phyloP scores from a whole-genome alignment of 495 filamentous ascomycete species.

The Cladorrhinum samala region DNA sequence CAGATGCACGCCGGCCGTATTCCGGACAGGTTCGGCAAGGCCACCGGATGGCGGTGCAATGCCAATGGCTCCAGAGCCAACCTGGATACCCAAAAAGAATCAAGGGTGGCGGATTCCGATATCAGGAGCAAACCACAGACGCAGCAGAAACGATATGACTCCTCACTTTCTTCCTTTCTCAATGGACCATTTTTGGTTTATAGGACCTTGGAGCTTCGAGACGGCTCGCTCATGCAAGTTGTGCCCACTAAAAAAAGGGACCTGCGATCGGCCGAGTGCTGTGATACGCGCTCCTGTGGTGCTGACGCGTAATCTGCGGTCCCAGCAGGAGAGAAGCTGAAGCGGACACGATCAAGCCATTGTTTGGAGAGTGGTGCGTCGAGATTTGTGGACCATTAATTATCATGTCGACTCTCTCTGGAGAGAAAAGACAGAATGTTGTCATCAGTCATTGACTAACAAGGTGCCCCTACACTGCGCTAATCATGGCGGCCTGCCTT shows the following conservation, averaged over 20 bases:
- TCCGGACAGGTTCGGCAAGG: constrained; percentile 5
- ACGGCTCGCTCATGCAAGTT: constrained; percentile 1
- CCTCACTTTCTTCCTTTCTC: not conserved
- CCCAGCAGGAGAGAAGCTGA: not conserved
- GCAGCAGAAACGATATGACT: not conserved
- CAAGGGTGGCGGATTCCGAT: not conserved
- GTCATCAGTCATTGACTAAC: not conserved
- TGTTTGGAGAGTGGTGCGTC: no score
- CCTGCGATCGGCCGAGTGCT: constrained; percentile 2
- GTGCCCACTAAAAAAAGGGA: not conserved
- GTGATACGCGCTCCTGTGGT: constrained; percentile 7
- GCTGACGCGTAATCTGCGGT: constrained; percentile 5
- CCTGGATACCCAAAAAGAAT: constrained; percentile 21
- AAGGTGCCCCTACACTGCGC: no score
- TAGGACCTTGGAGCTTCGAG: not conserved
- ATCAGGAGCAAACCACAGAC: not conserved
- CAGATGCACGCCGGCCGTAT: constrained; percentile 12
- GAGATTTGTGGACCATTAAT: no score
- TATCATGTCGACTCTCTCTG: not conserved
- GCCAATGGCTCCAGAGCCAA: constrained; percentile 25
- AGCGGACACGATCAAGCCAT: constrained; percentile 2
- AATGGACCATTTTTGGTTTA: not conserved
- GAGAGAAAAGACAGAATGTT: not conserved
- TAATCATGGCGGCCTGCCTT: constrained; percentile 11
- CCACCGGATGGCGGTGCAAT: constrained; percentile 5